phyloP scores from a whole-genome alignment of 208 protist species.

The Novymonas esmeraldas region DNA sequence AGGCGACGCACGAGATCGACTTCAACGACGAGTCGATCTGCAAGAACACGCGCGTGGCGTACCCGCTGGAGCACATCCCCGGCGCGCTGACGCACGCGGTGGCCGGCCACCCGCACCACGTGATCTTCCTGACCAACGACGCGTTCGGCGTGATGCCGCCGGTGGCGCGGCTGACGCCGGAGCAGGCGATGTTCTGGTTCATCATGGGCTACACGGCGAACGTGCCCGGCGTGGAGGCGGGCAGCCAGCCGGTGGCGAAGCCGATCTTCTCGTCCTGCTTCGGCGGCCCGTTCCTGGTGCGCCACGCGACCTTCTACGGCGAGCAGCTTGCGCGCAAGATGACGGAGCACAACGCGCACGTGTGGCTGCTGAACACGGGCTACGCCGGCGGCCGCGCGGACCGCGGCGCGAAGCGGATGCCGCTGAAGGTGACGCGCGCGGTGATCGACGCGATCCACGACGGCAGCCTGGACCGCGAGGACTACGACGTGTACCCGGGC shows the following conservation, averaged over 20 bases:
- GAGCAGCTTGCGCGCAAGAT: conserved; percentile 96
- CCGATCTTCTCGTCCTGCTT: conserved; percentile 97
- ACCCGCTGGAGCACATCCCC: conserved; percentile 95
- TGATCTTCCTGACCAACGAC: conserved; percentile 98
- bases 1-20: conserved; percentile 77
- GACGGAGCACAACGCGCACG: conserved; percentile 71
- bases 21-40: conserved; percentile 94
- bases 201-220: conserved; percentile 96
- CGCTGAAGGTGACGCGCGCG: conserved; percentile 92
- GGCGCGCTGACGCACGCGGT: conserved; percentile 85
- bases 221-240: conserved; percentile 94
- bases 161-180: conserved; percentile 87
- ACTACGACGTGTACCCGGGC: conserved; percentile 72
- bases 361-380: conserved; percentile 97
- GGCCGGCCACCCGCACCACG: conserved; percentile 92
- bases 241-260: conserved; percentile 88
- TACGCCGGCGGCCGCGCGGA: conserved; percentile 91
- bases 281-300: conserved; percentile 95
- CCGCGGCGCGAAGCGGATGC: conserved; percentile 89
- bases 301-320: conserved; percentile 96
- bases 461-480: conserved; percentile 82
- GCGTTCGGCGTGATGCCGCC: conserved; percentile 98
- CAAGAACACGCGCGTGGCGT: conserved; percentile 97
- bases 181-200: conserved; percentile 96
- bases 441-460: conserved; percentile 97